A percentile compares a stretch with the other conserved stretches of the same genome.
These are phyloP conservation scores for Hippophae rhamnoides DNA, from an alignment of 306 rosid genomes.

Conservation along the genomic window DNA sequence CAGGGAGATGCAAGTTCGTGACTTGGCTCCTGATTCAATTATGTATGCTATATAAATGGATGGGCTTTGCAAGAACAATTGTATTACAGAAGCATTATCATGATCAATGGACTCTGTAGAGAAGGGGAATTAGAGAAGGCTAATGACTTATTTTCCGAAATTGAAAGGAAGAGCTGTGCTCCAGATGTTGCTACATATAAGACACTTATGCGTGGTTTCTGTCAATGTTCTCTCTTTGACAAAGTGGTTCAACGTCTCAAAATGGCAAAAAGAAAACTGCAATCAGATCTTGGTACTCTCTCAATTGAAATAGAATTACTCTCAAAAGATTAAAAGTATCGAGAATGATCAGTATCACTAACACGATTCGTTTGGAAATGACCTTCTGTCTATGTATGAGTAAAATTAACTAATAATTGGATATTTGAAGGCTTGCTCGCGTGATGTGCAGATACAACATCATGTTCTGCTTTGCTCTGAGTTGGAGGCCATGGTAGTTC, in stretches of 20 bases:
- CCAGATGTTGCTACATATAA: conserved; percentile 25
- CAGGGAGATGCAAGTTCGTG: conserved; percentile 26
- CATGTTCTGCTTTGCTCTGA: too few relatives aligned
- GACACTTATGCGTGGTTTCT: conserved; percentile 33
- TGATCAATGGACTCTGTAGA: conserved; percentile 39
- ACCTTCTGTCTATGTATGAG: too few relatives aligned
- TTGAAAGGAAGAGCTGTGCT: conserved; percentile 32
- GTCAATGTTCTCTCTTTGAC: conserved; percentile 16
- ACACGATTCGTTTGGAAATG: too few relatives aligned
- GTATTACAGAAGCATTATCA: conserved; percentile 29
- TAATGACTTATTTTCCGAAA: conserved; percentile 27
- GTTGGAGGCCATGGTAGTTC: too few relatives aligned
- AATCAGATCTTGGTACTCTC: conserved; percentile 23
- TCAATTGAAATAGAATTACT: conserved; percentile 27
- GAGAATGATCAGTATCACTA: neutral
- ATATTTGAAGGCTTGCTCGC: too few relatives aligned
- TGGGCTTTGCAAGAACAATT: conserved; percentile 37
- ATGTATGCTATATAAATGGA: conserved; percentile 21
- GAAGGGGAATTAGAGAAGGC: conserved; percentile 30
- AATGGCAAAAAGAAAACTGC: conserved; percentile 24
- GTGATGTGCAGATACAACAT: too few relatives aligned
- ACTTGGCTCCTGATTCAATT: conserved; percentile 11
- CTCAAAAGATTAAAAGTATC: conserved; percentile 24
- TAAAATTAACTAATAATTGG: too few relatives aligned
- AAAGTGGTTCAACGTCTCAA: conserved; percentile 41